A percentile compares a stretch with the other conserved stretches of the same genome.
phyloP scores from a whole-genome alignment of 2,329 filamentous ascomycete species.

The Colletotrichum simmondsii region DNA sequence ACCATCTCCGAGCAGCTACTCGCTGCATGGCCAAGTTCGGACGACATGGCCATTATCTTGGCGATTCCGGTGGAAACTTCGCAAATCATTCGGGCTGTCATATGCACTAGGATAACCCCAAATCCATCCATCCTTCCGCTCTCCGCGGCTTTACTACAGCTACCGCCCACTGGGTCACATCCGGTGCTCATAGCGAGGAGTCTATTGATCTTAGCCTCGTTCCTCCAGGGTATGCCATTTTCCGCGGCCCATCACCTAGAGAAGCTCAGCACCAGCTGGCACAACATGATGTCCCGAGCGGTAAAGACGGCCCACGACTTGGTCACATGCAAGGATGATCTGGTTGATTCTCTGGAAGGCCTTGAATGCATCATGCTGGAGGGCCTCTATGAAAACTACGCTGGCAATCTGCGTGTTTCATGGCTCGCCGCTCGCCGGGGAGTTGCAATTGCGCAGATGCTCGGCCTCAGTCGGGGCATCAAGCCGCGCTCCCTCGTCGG shows the following conservation, averaged over 20 bases:
- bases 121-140: background rate
- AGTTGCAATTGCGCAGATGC: constrained; percentile 55
- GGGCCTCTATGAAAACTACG: constrained; percentile 56
- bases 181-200: constrained; percentile 54
- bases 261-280: constrained; percentile 35
- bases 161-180: constrained; percentile 2
- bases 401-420: constrained; percentile 56
- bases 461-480: constrained; percentile 45
- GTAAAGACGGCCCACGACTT: constrained; percentile 44
- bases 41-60: background rate
- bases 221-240: constrained; percentile 43
- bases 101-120: background rate
- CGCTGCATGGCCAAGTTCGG: constrained; percentile 7
- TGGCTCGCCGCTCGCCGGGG: constrained; percentile 58
- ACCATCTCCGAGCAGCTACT: background rate
- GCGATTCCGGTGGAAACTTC: constrained; percentile 4
- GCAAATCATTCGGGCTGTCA: constrained; percentile 8
- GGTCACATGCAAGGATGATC: constrained; percentile 58
- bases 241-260: background rate
- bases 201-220: constrained; percentile 50
- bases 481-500: background rate
- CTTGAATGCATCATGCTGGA: constrained; percentile 63
- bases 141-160: background rate
- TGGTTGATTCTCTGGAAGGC: constrained; percentile 57
- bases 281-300: constrained; percentile 41